Conservation (phyloP, 306 rosid species). For the Cucumis hystrix region DNA sequence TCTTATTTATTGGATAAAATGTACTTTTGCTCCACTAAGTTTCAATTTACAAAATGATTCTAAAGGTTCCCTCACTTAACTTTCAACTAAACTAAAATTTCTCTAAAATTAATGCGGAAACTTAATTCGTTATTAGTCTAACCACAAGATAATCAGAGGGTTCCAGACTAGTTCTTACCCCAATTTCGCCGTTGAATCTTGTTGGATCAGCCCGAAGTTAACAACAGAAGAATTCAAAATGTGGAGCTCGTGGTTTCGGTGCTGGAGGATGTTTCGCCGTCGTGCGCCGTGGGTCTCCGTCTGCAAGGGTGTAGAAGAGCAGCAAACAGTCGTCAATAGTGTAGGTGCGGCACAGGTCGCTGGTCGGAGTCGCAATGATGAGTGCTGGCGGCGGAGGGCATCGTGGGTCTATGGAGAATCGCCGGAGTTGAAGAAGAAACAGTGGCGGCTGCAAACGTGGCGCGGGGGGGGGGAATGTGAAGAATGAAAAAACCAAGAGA, state of each 20-base stretch:
- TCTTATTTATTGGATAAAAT: too few relatives aligned
- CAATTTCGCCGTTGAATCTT: background rate
- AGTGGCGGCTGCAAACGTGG: background rate
- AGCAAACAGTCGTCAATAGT: background rate
- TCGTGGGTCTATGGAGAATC: background rate
- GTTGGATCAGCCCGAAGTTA: background rate
- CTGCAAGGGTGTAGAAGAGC: background rate
- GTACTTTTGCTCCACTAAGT: too few relatives aligned
- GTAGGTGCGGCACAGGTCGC: background rate
- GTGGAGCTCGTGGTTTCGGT: background rate
- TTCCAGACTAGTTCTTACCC: background rate
- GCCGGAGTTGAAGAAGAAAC: background rate
- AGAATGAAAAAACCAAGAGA: too few relatives aligned
- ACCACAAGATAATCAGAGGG: background rate
- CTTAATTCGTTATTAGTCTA: background rate
- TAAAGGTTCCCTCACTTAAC: too few relatives aligned
- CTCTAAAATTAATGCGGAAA: background rate
- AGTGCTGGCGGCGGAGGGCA: background rate
- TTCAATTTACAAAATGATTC: too few relatives aligned
- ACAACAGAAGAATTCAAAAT: background rate
- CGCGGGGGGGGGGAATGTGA: background rate
- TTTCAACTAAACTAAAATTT: too few relatives aligned
- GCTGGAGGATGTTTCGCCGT: background rate
- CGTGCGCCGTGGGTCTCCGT: background rate
- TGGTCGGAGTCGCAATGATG: background rate